Conservation (phyloP, 345 rosid species). For the Theobroma cacao region DNA sequence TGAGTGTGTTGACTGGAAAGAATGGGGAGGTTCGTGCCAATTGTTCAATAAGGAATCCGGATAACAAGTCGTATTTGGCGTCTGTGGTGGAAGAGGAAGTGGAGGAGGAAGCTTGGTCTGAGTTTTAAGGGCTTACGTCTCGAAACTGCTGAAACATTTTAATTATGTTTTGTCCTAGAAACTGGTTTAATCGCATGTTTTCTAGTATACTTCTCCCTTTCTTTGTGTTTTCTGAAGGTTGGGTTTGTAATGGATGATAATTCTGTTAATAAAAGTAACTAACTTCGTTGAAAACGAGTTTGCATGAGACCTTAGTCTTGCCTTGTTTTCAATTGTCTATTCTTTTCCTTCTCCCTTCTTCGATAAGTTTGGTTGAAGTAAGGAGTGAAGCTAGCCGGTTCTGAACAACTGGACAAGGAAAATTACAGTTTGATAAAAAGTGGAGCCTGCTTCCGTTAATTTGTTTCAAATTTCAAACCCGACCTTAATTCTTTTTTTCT, state of each 20-base stretch:
- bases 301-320: background rate
- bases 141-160: background rate
- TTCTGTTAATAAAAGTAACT: background rate
- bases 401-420: too few relatives aligned
- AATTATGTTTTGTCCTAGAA: background rate
- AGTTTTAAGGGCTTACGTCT: background rate
- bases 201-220: background rate
- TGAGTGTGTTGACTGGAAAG: conserved; percentile 54
- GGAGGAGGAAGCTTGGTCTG: conserved; percentile 35
- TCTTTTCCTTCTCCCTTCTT: too few relatives aligned
- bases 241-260: background rate
- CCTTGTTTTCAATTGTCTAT: too few relatives aligned
- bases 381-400: too few relatives aligned
- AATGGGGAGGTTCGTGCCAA: conserved; percentile 76
- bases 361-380: too few relatives aligned
- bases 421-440: too few relatives aligned
- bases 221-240: background rate
- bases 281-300: background rate
- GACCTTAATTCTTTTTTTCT: too few relatives aligned
- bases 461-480: too few relatives aligned
- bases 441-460: too few relatives aligned
- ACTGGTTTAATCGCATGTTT: background rate
- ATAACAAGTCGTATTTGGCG: conserved; percentile 25
- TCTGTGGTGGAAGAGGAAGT: conserved; percentile 48
- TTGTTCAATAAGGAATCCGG: conserved; percentile 62